These are phyloP conservation scores for Cryptococcus maquisensis DNA, from an alignment of 1,284 basidiomycete genomes.

Conservation along the genomic window DNA sequence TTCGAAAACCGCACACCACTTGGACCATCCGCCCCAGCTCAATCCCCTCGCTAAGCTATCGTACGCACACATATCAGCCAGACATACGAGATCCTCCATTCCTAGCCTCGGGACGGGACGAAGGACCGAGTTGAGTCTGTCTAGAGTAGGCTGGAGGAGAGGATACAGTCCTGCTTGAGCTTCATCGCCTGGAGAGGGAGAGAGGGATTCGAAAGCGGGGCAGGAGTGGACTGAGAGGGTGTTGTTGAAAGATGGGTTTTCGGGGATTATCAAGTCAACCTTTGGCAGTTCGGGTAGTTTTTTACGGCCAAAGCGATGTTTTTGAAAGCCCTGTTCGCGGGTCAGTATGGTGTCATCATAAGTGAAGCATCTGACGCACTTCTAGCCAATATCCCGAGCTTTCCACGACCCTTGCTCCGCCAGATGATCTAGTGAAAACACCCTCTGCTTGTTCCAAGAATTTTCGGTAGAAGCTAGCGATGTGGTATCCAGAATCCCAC, in stretches of 20 bases:
- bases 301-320: conserved; percentile 20
- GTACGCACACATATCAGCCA: conserved; percentile 74
- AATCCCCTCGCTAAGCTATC: conserved; percentile 55
- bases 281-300: conserved; percentile 10
- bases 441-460: conserved; percentile 49
- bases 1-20: conserved; percentile 67
- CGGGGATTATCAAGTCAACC: conserved; percentile 35
- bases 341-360: background rate
- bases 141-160: conserved; percentile 53
- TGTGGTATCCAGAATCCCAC: conserved; percentile 30
- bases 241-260: conserved; percentile 57
- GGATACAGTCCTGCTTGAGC: conserved; percentile 61
- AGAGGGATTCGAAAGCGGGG: conserved; percentile 53
- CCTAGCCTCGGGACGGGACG: conserved; percentile 60
- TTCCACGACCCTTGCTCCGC: conserved; percentile 60
- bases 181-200: conserved; percentile 18
- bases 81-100: conserved; percentile 56
- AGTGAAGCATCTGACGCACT: conserved; percentile 48
- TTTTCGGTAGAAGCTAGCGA: conserved; percentile 19
- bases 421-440: conserved; percentile 65
- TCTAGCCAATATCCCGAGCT: conserved; percentile 66
- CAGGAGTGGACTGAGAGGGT: conserved; percentile 70
- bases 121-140: conserved; percentile 56
- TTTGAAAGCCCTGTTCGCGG: conserved; percentile 21
- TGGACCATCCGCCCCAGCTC: conserved; percentile 54